Evolutionary conservation across 2,329 filamentous ascomycete species (phyloP), one percentile per base, ranked within the genome.

Genomic region (Fusarium oxysporum): DNA sequence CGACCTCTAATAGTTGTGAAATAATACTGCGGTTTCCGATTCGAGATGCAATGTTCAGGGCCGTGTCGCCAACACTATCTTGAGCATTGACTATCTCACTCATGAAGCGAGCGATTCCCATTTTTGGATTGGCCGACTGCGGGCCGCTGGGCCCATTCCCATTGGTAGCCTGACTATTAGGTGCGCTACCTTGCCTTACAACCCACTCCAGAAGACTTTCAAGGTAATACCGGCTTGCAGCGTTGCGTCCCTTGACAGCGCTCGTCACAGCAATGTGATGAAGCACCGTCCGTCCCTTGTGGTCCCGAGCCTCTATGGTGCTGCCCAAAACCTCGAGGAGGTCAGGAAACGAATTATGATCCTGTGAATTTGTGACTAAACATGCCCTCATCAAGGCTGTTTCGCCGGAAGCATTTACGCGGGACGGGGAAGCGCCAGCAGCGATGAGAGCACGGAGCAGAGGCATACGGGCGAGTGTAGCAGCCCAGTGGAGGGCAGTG

Each of bases 241-340:
- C 91, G 65, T 94, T 95, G 54, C 96, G 91, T 11, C 96, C 96
- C 80, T 97, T 97, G 77, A 98, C 96, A 11, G 95, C 96, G 70
- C 95, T 98, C 21, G 96, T 97, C 38, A 98, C 91, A 9, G 96
- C 95, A 77, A 99, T 98, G 79, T 99, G 96, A 79, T 99, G 96
- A 30, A 99, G 85, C 19, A 98, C 95, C 0, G 96, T 98, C 41
- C 96, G 89, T 13, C 95, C 95, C 81, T 95, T 95, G 48, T 93
- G 90, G 80, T 99, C 96, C 28, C 94, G 89, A 47, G 97, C 91
- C 75, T 98, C 95, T 70, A 99, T 97, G 1, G 96, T 96, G 32
- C 93, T 90, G 16, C 95, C 94, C 11, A 99, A 87, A 1, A 97
- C 90, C 76, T 98, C 96, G 2, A 99, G 87, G 4, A 98, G 86